These are phyloP conservation scores for Castanea crenata DNA, from an alignment of 306 rosid species.

Conservation along the genomic window DNA sequence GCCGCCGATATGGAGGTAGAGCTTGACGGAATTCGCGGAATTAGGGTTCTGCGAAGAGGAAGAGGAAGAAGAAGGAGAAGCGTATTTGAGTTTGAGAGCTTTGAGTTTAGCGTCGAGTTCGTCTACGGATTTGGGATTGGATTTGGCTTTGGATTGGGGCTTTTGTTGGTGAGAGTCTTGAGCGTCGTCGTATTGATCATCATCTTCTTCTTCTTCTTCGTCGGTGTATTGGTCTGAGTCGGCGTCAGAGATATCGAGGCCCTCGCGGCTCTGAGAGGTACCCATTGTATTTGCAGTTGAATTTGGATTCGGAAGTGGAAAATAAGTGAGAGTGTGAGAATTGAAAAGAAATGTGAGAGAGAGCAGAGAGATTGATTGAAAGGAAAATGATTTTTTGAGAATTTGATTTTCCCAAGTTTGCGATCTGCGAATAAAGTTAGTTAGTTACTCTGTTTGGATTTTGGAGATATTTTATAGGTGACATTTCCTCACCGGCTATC, in stretches of 20 bases:
- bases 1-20: conserved; percentile 87
- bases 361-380: not conserved
- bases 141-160: conserved; percentile 20
- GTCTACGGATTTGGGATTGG: conserved; percentile 27
- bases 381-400: not conserved
- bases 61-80: conserved; percentile 27
- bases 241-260: conserved; percentile 44
- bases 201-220: conserved; percentile 40
- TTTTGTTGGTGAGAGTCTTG: not conserved
- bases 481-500: conserved; percentile 10
- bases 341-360: not conserved
- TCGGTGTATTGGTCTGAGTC: conserved; percentile 55
- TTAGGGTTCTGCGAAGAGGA: conserved; percentile 35
- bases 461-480: not conserved
- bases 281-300: conserved; percentile 44
- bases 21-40: conserved; percentile 63
- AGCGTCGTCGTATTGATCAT: conserved; percentile 40
- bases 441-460: no score
- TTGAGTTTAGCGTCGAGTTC: conserved; percentile 75
- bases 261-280: conserved; percentile 82
- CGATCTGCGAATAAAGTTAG: not conserved
- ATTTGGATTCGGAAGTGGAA: not conserved
- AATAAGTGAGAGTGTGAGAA: not conserved
- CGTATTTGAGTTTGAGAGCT: conserved; percentile 72
- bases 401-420: not conserved